phyloP scores from a whole-genome alignment of 2,329 filamentous ascomycete species.

The Colletotrichum trifolii region DNA sequence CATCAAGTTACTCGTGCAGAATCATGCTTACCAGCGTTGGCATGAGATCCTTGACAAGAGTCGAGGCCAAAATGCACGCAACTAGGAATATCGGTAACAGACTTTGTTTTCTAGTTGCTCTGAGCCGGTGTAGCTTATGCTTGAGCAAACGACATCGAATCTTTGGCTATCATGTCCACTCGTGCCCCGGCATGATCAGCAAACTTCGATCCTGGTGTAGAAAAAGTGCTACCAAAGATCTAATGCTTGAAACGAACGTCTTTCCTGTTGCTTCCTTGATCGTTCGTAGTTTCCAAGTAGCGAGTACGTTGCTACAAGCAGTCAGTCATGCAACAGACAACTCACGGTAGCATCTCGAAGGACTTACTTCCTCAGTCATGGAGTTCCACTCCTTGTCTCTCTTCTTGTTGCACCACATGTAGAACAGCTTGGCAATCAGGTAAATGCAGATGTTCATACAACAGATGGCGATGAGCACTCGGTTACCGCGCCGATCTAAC shows the following conservation, averaged over 20 bases:
- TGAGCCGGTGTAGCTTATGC: too few species aligned
- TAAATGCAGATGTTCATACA: conserved; percentile 47
- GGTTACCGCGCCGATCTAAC: conserved; percentile 32
- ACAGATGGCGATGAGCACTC: conserved; percentile 39
- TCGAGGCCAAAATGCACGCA: too few species aligned
- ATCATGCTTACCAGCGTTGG: too few species aligned
- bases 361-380: conserved; percentile 53
- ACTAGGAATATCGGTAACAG: fast-evolving
- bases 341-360: neutral
- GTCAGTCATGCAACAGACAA: neutral
- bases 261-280: conserved; percentile 34
- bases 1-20: too few species aligned
- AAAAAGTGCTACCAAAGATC: neutral
- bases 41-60: too few species aligned
- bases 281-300: conserved; percentile 35
- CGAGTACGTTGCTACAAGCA: conserved; percentile 13
- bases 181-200: too few species aligned
- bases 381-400: conserved; percentile 59
- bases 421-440: conserved; percentile 62
- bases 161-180: too few species aligned
- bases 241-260: conserved; percentile 35
- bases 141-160: too few species aligned
- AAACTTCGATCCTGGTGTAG: too few species aligned
- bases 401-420: conserved; percentile 59
- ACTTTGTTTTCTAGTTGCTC: too few species aligned